Percentiles rank a stretch among this genome's conserved stretches.
Evolutionary conservation across 305 asterid species (phyloP).

Genomic region (Rubia occidens): DNA sequence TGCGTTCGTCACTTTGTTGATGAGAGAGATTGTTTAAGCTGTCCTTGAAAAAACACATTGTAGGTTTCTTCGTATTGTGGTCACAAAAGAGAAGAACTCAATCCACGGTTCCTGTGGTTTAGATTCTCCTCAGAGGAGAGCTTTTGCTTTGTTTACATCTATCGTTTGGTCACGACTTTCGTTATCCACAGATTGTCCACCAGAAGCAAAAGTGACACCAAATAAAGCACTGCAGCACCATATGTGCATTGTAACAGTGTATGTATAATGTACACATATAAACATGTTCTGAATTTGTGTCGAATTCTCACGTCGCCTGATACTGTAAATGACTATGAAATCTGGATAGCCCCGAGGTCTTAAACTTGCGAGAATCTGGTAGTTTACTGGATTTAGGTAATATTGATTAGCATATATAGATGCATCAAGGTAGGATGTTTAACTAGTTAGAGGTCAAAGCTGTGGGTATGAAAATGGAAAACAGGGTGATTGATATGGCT

Average conservation of each 20-base stretch:
- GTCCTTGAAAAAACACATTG: not conserved
- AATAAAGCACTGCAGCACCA: not conserved
- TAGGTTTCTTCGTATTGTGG: not conserved
- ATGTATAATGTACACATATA: not conserved
- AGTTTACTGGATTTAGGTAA: not conserved
- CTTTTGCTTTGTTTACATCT: not conserved
- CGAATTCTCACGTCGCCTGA: not conserved
- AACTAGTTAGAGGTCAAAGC: slow-evolving; percentile 53
- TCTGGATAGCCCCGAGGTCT: not conserved
- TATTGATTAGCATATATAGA: not conserved
- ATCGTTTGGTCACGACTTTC: not conserved
- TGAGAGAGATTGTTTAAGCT: not conserved
- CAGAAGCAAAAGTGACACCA: not conserved
- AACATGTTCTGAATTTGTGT: not conserved
- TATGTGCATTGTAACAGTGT: not conserved
- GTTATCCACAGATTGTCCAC: not conserved
- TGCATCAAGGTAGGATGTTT: not conserved
- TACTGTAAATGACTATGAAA: not conserved
- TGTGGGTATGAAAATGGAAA: slow-evolving; percentile 85
- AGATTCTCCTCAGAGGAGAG: not conserved
- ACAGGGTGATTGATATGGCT: slow-evolving; percentile 31
- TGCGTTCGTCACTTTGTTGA: slow-evolving; percentile 5
- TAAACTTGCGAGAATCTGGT: not conserved
- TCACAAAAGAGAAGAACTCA: not conserved
- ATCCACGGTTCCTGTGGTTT: not conserved